Evolutionary conservation across 495 filamentous ascomycete species (phyloP).

Genomic region (Trichoderma asperelloides): DNA sequence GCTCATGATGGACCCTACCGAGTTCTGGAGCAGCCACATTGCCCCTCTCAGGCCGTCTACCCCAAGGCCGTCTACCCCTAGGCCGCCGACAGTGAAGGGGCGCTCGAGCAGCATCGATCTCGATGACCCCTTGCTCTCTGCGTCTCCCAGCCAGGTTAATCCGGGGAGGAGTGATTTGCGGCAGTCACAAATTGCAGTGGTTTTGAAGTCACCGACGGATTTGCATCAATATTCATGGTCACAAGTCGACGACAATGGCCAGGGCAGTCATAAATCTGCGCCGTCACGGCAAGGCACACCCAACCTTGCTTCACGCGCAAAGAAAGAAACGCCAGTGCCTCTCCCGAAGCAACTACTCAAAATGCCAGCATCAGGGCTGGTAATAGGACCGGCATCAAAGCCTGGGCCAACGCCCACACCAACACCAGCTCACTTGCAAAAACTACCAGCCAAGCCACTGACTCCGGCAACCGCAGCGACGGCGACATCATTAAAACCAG

Average conservation of each 20-base stretch:
- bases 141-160: not conserved
- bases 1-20: not conserved
- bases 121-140: not conserved
- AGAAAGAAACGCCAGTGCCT: constrained; percentile 8
- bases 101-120: not conserved
- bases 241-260: not conserved
- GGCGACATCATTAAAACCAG: not conserved
- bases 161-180: not conserved
- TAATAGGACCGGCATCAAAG: not conserved
- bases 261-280: not conserved
- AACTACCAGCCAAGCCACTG: not conserved
- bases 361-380: not conserved
- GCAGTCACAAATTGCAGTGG: not conserved
- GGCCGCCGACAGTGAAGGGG: not conserved
- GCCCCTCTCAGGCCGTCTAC: not conserved
- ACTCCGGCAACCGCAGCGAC: not conserved
- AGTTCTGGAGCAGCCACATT: not conserved
- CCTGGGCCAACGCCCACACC: not conserved
- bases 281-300: not conserved
- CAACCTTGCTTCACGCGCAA: not conserved
- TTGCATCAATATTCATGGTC: not conserved
- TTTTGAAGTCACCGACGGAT: not conserved
- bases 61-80: not conserved
- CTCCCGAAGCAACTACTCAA: not conserved
- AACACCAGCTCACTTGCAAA: not conserved